Percentiles rank a stretch among this genome's conserved stretches.
phyloP scores from a whole-genome alignment of 805 yeast species.

The Pichia kluyveri region DNA sequence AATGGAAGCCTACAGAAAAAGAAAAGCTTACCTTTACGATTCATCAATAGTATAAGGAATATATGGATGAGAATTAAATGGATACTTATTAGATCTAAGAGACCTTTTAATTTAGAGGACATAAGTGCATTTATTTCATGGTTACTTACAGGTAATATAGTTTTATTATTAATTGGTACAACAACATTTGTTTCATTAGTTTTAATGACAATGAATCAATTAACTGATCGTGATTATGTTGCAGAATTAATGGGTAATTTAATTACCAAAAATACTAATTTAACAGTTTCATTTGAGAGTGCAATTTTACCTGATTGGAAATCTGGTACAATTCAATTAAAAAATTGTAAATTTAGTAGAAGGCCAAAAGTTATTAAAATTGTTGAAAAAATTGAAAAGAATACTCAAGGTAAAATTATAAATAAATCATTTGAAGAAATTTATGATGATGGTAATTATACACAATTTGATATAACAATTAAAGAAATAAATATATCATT shows the following conservation, averaged over 20 bases:
- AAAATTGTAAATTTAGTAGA: slow-evolving; percentile 76
- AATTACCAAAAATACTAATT: slow-evolving; percentile 72
- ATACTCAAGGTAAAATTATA: slow-evolving; percentile 6
- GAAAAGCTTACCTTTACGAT: neutral
- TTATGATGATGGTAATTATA: slow-evolving; percentile 85
- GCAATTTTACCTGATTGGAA: slow-evolving; percentile 95
- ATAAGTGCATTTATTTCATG: slow-evolving; percentile 85
- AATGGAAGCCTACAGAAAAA: neutral
- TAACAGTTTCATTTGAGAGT: slow-evolving; percentile 80
- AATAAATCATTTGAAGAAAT: slow-evolving; percentile 10
- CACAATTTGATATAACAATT: slow-evolving; percentile 88
- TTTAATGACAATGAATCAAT: slow-evolving; percentile 69
- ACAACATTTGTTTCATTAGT: slow-evolving; percentile 85
- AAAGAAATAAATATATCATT: slow-evolving; percentile 77
- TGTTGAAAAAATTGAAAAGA: slow-evolving; percentile 25
- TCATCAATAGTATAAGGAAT: neutral
- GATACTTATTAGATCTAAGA: slow-evolving; percentile 62
- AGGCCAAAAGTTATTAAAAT: slow-evolving; percentile 49
- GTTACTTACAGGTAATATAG: slow-evolving; percentile 80
- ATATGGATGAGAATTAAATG: slow-evolving; percentile 42
- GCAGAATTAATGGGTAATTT: slow-evolving; percentile 76
- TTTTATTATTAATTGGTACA: slow-evolving; percentile 75
- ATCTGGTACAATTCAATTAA: slow-evolving; percentile 74
- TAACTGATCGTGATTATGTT: slow-evolving; percentile 80
- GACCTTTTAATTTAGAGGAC: slow-evolving; percentile 91